Percentiles rank a stretch among this genome's conserved stretches.
Evolutionary conservation across 2,329 filamentous ascomycete species (phyloP).

Genomic region (Claviceps sp.): DNA sequence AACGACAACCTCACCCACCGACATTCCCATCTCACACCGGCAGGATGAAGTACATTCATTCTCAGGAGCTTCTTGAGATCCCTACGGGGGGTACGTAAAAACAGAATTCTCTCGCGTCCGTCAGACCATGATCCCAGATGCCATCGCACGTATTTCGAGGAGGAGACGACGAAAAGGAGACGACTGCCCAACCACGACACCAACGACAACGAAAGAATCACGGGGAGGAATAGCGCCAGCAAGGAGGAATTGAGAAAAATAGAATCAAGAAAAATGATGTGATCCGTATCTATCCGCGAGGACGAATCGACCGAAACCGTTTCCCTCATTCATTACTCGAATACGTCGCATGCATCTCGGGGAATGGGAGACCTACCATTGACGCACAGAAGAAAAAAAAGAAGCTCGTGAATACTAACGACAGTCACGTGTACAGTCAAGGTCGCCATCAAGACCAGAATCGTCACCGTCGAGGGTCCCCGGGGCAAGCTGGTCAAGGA

Average conservation of each 20-base stretch:
- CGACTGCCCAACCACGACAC: background rate
- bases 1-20: constrained; percentile 28
- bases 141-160: background rate
- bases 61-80: constrained; percentile 86
- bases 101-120: background rate
- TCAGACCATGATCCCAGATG: background rate
- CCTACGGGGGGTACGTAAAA: constrained; percentile 81
- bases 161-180: background rate
- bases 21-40: constrained; percentile 35
- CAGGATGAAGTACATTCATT: constrained; percentile 99
- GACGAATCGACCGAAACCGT: background rate
- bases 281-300: background rate
- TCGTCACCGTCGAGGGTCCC: constrained; percentile 94
- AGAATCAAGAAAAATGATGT: background rate
- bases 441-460: constrained; percentile 91
- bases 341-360: background rate
- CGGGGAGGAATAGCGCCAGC: background rate
- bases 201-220: background rate
- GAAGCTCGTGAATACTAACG: constrained; percentile 14
- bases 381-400: background rate
- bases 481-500: constrained; percentile 96
- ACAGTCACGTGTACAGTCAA: constrained; percentile 54
- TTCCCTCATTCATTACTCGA: background rate
- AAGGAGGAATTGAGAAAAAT: background rate
- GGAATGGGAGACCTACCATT: background rate